Base-by-base conservation (phyloP, 805 yeast species). In the Priceomyces medius region DNA sequence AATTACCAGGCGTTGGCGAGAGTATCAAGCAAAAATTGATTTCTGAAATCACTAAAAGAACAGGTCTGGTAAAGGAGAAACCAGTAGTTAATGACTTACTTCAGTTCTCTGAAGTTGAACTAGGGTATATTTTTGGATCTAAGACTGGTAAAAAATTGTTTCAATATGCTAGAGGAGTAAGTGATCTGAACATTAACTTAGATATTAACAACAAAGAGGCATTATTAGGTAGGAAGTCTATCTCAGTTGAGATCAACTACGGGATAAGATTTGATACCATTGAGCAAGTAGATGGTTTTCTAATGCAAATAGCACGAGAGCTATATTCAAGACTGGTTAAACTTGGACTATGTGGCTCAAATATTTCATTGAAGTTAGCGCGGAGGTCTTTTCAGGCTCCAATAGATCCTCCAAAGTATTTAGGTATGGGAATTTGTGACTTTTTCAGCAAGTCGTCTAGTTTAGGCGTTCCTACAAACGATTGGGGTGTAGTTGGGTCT, bases 241-340 rank as follows among this genome's bases (percentile, higher is more conserved):
- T 91, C 0, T 88, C 96, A 0, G 85, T 89, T 3, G 98, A 91
- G 55, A 83, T 91, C 20, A 87, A 88, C 47, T 91, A 88, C 83
- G 98, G 97, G 0, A 85, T 91, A 0, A 58, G 98, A 36, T 85
- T 90, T 48, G 76, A 79, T 23, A 66, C 66, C 0, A 67, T 75
- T 21, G 58, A 61, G 0, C 88, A 91, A 54, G 77, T 84, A 18
- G 90, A 84, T 46, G 49, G 41, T 3, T 93, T 91, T 53, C 55
- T 88, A 7, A 63, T 69, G 26, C 63, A 76, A 14, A 62, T 89
- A 36, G 68, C 84, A 0, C 61, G 63, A 21, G 96, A 88, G 53
- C 54, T 93, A 37, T 64, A 73, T 37, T 46, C 61, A 0, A 69
- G 95, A 40, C 54, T 89, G 41, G 45, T 60, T 1, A 70, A 66